Evolutionary conservation across 129 eudicot genomes (phyloP).

Genomic region (Sambucus nigra): DNA sequence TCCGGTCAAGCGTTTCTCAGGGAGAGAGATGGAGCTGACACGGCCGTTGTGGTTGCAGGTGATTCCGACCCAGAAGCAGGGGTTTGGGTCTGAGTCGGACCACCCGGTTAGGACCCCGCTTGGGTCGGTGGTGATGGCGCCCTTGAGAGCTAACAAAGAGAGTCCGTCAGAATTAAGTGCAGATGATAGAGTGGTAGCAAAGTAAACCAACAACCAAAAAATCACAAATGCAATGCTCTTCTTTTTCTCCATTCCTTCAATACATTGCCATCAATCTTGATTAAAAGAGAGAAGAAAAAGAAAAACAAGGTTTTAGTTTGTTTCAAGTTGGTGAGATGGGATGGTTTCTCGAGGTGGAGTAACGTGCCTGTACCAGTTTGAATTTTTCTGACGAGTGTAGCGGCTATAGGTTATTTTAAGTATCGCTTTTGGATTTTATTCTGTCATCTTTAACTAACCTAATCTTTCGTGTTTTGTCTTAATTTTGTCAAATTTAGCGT

Average conservation of each 20-base stretch:
- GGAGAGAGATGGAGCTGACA: slow-evolving; percentile 44
- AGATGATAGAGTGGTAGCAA: slow-evolving; percentile 1
- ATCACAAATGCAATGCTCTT: neutral
- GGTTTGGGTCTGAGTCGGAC: slow-evolving; percentile 54
- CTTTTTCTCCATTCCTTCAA: neutral
- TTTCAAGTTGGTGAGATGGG: neutral
- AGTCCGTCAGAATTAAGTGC: slow-evolving; percentile 80
- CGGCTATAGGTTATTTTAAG: neutral
- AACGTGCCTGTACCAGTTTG: neutral
- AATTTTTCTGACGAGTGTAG: neutral
- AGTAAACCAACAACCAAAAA: neutral
- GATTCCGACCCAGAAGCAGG: slow-evolving; percentile 75
- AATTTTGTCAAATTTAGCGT: neutral
- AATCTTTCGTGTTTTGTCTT: neutral
- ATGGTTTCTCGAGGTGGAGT: slow-evolving; percentile 5
- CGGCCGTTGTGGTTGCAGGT: slow-evolving; percentile 37
- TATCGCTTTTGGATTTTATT: neutral
- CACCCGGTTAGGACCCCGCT: slow-evolving; percentile 39
- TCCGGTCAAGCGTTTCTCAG: slow-evolving; percentile 54
- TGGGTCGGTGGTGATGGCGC: slow-evolving; percentile 76
- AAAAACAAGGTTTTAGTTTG: neutral
- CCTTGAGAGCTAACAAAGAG: slow-evolving; percentile 74
- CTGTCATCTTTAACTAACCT: no score
- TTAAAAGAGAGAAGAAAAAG: neutral
- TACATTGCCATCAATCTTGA: neutral